Conservation (phyloP, 345 rosid genomes). For the Hibiscus mutabilis region DNA sequence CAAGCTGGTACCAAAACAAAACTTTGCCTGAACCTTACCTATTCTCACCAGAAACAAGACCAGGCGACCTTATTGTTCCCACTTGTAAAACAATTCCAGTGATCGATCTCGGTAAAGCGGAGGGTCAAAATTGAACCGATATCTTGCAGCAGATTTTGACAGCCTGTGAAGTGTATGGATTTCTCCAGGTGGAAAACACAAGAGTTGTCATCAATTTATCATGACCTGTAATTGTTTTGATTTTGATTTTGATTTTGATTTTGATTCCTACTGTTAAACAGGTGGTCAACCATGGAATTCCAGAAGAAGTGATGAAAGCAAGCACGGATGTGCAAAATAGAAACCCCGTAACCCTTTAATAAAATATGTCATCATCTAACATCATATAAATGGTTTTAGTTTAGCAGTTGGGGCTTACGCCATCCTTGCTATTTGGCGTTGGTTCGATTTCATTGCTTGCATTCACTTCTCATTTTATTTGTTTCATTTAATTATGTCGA, state of each 20-base stretch:
- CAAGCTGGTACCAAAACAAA: constrained; percentile 16
- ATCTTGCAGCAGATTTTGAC: constrained; percentile 16
- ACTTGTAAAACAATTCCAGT: constrained; percentile 18
- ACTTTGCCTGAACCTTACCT: constrained; percentile 24
- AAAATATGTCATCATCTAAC: too few species aligned
- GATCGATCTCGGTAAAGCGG: constrained; percentile 17
- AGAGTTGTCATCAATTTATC: too few species aligned
- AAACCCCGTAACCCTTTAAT: too few species aligned
- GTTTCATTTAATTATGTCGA: too few species aligned
- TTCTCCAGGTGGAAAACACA: constrained; percentile 22
- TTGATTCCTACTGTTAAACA: background rate
- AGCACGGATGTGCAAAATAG: constrained; percentile 8
- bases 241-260: too few species aligned
- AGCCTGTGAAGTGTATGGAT: constrained; percentile 31
- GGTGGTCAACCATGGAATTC: constrained; percentile 32
- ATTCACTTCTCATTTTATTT: too few species aligned
- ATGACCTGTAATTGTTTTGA: too few species aligned
- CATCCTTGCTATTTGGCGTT: too few species aligned
- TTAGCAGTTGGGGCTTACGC: too few species aligned
- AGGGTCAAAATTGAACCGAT: constrained; percentile 1
- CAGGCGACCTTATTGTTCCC: constrained; percentile 15
- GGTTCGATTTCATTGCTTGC: too few species aligned
- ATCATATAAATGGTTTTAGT: too few species aligned
- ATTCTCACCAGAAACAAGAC: constrained; percentile 23
- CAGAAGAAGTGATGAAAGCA: constrained; percentile 16